Evolutionary conservation across 2,329 filamentous ascomycete species (phyloP).

Genomic region (Xylariaceae sp.): DNA sequence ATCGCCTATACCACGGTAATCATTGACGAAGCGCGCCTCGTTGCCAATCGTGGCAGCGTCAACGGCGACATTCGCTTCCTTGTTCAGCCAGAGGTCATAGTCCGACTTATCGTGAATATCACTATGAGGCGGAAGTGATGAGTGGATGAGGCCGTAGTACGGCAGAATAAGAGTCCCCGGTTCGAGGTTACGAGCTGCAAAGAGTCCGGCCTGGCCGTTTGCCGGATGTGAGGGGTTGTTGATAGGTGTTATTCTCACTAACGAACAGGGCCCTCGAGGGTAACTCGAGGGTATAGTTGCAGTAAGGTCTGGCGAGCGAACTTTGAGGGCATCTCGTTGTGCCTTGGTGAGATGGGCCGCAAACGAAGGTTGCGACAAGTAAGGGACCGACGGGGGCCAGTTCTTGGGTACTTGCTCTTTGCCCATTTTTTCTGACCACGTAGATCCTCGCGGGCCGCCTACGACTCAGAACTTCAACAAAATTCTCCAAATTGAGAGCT

Average conservation of each 20-base stretch:
- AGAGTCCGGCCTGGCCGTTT: slow-evolving; percentile 53
- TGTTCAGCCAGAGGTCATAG: slow-evolving; percentile 61
- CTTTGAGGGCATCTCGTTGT: slow-evolving; percentile 39
- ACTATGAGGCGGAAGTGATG: slow-evolving; percentile 31
- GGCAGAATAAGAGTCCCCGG: slow-evolving; percentile 55
- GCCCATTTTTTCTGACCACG: slow-evolving; percentile 20
- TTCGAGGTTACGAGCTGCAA: slow-evolving; percentile 49
- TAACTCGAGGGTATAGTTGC: slow-evolving; percentile 33
- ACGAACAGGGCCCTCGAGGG: slow-evolving; percentile 41
- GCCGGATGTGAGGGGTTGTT: slow-evolving; percentile 50
- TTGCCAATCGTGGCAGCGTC: slow-evolving; percentile 56
- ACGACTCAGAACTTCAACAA: neutral
- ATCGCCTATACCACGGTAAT: slow-evolving; percentile 54
- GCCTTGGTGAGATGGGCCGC: slow-evolving; percentile 40
- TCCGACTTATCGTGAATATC: slow-evolving; percentile 43
- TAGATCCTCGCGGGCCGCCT: neutral
- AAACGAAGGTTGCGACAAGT: slow-evolving; percentile 47
- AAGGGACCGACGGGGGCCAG: slow-evolving; percentile 51
- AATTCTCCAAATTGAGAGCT: neutral
- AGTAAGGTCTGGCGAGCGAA: slow-evolving; percentile 28
- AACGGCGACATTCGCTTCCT: slow-evolving; percentile 51
- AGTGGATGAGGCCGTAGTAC: slow-evolving; percentile 57
- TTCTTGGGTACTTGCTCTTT: slow-evolving; percentile 44
- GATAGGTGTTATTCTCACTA: slow-evolving; percentile 53
- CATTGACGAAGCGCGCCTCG: slow-evolving; percentile 62